Percentiles rank a stretch among this genome's conserved stretches.
These are phyloP conservation scores for Globisporangium orthogonon DNA, from an alignment of 352 stramenopile species.

Conservation along the genomic window DNA sequence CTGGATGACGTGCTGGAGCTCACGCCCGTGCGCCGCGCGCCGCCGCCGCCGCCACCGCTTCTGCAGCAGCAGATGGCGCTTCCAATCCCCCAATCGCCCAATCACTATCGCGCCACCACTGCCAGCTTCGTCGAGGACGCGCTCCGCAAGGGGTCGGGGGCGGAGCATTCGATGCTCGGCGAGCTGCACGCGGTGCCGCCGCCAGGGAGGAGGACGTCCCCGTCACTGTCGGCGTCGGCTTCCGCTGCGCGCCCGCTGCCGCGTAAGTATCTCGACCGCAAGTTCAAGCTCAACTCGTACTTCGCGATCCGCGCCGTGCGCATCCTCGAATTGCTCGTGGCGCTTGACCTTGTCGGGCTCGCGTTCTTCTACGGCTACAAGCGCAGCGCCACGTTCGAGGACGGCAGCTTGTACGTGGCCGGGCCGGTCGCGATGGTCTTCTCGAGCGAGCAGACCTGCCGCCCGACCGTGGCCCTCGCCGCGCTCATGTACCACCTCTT, in stretches of 20 bases:
- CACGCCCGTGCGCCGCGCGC: constrained; percentile 5
- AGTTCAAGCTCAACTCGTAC: constrained; percentile 79
- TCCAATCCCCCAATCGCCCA: background rate
- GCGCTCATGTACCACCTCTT: constrained; percentile 69
- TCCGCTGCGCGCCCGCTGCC: constrained; percentile 19
- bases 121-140: constrained; percentile 15
- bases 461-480: constrained; percentile 44
- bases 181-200: background rate
- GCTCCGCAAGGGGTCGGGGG: constrained; percentile 1
- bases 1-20: constrained; percentile 15
- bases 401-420: constrained; percentile 36
- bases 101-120: constrained; percentile 3
- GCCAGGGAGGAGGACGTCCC: background rate
- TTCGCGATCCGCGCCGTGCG: constrained; percentile 60
- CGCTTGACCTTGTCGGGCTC: constrained; percentile 47
- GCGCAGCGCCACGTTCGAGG: constrained; percentile 18
- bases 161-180: background rate
- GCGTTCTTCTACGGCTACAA: constrained; percentile 57
- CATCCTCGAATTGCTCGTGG: constrained; percentile 53
- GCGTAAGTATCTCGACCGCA: constrained; percentile 34
- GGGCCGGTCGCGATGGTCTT: constrained; percentile 38
- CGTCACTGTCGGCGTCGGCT: constrained; percentile 1
- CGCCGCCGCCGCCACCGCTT: background rate
- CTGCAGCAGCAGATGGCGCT: background rate
- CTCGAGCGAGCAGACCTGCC: constrained; percentile 29